Evolutionary conservation across 140 eudicot species (phyloP).

Genomic region (Flaveria floridana): DNA sequence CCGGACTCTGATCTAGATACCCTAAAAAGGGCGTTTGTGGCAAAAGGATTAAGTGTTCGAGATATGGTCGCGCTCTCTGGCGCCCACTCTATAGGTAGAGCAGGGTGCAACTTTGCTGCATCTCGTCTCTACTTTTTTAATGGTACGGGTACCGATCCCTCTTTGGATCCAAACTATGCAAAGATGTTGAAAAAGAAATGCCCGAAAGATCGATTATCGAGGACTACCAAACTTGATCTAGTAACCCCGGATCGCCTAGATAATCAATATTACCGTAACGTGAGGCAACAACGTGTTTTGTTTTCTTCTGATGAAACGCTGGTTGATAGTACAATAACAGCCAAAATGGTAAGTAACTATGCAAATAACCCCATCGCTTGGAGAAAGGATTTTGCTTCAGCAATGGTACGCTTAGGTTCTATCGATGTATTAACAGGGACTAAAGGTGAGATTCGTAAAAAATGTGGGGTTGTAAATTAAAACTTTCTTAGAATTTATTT

Average conservation of each 20-base stretch:
- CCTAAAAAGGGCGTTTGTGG: no score
- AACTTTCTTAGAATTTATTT: neutral
- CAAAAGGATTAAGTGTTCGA: no score
- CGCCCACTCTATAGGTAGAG: no score
- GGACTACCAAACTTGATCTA: constrained; percentile 30
- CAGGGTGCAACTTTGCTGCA: no score
- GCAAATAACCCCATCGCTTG: constrained; percentile 32
- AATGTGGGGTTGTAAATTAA: constrained; percentile 39
- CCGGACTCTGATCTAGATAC: no score
- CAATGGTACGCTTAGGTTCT: constrained; percentile 51
- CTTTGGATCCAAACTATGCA: no score
- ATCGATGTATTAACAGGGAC: constrained; percentile 48
- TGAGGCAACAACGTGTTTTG: constrained; percentile 40
- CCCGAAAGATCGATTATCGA: constrained; percentile 22
- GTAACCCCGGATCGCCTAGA: constrained; percentile 40
- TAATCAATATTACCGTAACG: constrained; percentile 43
- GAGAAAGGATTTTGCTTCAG: constrained; percentile 51
- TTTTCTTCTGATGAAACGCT: constrained; percentile 48
- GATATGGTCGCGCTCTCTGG: no score
- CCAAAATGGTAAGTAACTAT: constrained; percentile 31
- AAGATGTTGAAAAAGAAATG: constrained; percentile 27
- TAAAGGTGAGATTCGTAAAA: constrained; percentile 51
- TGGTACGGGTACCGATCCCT: no score
- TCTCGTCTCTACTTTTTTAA: no score
- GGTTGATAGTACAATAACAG: constrained; percentile 30